These are phyloP conservation scores for Cochlearia excelsa DNA, from an alignment of 345 rosid genomes.

Conservation along the genomic window DNA sequence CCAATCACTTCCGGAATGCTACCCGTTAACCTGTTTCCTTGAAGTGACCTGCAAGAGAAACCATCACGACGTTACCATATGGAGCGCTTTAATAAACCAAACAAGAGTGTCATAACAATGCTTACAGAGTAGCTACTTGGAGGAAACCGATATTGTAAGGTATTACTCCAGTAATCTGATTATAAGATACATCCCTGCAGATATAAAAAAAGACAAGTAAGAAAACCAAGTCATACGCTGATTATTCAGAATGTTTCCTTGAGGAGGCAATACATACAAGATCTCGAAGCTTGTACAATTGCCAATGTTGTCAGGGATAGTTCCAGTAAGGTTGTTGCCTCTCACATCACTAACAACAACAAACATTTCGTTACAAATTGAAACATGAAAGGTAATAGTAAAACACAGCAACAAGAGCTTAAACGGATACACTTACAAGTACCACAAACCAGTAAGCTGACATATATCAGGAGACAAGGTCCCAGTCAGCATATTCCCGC, in stretches of 20 bases:
- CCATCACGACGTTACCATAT: not conserved
- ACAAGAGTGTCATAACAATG: not conserved
- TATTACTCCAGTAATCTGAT: slow-evolving; percentile 72
- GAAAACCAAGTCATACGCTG: not conserved
- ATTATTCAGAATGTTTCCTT: not conserved
- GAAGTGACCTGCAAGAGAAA: slow-evolving; percentile 60
- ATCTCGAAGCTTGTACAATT: slow-evolving; percentile 97
- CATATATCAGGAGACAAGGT: slow-evolving; percentile 85
- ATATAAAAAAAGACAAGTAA: not conserved
- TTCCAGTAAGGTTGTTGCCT: slow-evolving; percentile 78
- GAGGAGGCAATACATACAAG: slow-evolving; percentile 50
- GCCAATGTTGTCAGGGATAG: slow-evolving; percentile 80
- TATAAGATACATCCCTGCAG: slow-evolving; percentile 79
- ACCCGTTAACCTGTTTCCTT: slow-evolving; percentile 77
- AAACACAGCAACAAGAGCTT: not conserved
- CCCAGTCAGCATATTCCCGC: slow-evolving; percentile 79
- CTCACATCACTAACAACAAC: slow-evolving; percentile 69
- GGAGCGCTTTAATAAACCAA: not conserved
- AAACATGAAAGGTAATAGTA: not conserved
- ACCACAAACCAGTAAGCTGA: slow-evolving; percentile 93
- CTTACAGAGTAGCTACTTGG: slow-evolving; percentile 97
- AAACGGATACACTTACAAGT: slow-evolving; percentile 57
- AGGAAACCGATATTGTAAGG: slow-evolving; percentile 92
- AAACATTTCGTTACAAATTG: not conserved
- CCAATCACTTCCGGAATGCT: slow-evolving; percentile 87